Evolutionary conservation across 2,329 filamentous ascomycete species (phyloP).

Genomic region (Diaporthe nobilis): DNA sequence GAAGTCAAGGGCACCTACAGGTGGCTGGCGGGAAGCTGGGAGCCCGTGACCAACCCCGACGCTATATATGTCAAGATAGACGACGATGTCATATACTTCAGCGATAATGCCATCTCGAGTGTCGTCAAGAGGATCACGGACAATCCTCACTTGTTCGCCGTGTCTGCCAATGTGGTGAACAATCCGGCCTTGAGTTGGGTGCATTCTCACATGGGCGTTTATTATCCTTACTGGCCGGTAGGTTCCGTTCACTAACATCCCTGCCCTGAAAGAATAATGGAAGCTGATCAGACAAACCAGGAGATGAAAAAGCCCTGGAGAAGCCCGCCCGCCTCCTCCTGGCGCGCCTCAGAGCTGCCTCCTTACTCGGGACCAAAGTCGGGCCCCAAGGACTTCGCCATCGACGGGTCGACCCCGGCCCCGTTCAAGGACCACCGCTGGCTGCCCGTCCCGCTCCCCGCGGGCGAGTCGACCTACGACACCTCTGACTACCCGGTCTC

Average conservation of each 20-base stretch:
- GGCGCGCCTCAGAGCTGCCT: conserved; percentile 58
- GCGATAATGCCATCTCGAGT: conserved; percentile 61
- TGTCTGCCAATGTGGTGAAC: conserved; percentile 71
- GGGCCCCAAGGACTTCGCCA: conserved; percentile 48
- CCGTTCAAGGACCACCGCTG: conserved; percentile 63
- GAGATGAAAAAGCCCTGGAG: conserved; percentile 34
- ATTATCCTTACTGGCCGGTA: conserved; percentile 67
- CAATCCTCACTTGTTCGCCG: conserved; percentile 64
- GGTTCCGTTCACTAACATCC: background rate
- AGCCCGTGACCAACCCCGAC: conserved; percentile 49
- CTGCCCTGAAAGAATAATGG: background rate
- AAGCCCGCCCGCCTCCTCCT: conserved; percentile 49
- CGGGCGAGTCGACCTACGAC: conserved; percentile 54
- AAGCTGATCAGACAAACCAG: background rate
- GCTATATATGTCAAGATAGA: conserved; percentile 61
- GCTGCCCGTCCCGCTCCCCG: conserved; percentile 56
- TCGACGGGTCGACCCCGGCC: conserved; percentile 51
- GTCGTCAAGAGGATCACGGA: conserved; percentile 66
- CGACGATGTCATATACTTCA: conserved; percentile 59
- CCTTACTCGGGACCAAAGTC: conserved; percentile 48
- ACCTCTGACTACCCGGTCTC: conserved; percentile 63
- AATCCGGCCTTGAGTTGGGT: conserved; percentile 67
- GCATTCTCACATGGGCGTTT: conserved; percentile 66
- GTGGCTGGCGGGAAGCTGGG: conserved; percentile 53
- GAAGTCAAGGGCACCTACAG: conserved; percentile 52